Evolutionary conservation across 306 rosid species (phyloP).

Genomic region (Vachellia collinsii): DNA sequence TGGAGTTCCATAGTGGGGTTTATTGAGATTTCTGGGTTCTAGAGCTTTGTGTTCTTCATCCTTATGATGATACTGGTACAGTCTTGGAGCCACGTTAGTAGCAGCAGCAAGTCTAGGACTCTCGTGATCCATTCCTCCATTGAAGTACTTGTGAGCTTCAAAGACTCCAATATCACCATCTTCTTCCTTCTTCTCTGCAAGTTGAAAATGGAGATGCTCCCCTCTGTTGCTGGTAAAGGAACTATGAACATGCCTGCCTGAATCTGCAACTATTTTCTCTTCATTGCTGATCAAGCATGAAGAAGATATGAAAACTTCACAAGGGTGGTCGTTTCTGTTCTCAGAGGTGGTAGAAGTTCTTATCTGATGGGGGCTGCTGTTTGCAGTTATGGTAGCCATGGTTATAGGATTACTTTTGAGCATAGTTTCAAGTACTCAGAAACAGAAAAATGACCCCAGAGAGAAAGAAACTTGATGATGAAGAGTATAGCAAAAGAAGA

Average conservation of each 20-base stretch:
- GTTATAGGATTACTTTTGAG: constrained; percentile 30
- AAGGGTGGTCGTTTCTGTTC: constrained; percentile 23
- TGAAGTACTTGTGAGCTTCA: constrained; percentile 92
- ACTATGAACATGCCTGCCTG: constrained; percentile 29
- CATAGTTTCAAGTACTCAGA: constrained; percentile 31
- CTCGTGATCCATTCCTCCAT: constrained; percentile 49
- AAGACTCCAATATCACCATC: constrained; percentile 86
- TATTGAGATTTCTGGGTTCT: constrained; percentile 36
- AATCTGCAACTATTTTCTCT: constrained; percentile 42
- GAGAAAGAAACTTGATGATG: constrained; percentile 18
- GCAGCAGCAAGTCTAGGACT: constrained; percentile 38
- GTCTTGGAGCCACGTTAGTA: constrained; percentile 37
- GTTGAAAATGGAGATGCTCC: no score
- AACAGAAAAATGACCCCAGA: constrained; percentile 24
- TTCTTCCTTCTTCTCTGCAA: constrained; percentile 41
- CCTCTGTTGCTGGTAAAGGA: constrained; percentile 17
- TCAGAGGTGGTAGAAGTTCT: constrained; percentile 40
- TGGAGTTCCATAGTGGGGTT: constrained; percentile 58
- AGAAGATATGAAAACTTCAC: constrained; percentile 48
- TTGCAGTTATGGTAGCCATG: constrained; percentile 49
- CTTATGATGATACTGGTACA: constrained; percentile 37
- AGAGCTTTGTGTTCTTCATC: constrained; percentile 25
- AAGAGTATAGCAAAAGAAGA: constrained; percentile 32
- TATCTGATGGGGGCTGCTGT: constrained; percentile 38
- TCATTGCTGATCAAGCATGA: constrained; percentile 43